Evolutionary conservation across 1,284 basidiomycete species (phyloP), one percentile per base, ranked within the genome.

Genomic region (Porogramme epimiltina): DNA sequence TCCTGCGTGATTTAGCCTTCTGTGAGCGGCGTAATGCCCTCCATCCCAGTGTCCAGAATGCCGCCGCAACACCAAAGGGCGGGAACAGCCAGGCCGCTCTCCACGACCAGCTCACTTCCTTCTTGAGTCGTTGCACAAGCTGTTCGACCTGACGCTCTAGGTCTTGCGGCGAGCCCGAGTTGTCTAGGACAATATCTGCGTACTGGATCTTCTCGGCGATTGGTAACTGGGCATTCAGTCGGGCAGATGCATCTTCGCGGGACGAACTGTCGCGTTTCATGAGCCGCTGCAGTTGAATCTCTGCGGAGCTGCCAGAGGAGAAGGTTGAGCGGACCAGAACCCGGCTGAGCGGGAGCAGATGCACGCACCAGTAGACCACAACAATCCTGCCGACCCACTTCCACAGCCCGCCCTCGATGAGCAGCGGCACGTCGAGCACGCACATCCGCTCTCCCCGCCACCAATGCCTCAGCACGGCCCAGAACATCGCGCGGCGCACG

Each of bases 351-450:
- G 34, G 42, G 22, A 26, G 31, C 23, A 25, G 5, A 37, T 13
- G 43, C 10, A 71, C 86, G 52, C 54, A 93, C 93, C 89, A 94
- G 64, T 92, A 97, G 2, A 98, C 94, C 16, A 99, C 84, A 3
- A 95, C 81, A 10, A 95, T 83, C 60, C 82, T 81, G 2, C 87
- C 94, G 49, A 95, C 91, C 76, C 83, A 91, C 65, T 82, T 85
- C 86, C 91, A 94, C 46, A 98, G 68, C 1, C 89, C 88, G 1
- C 92, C 87, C 69, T 99, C 96, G 51, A 99, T 89, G 50, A 98
- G 75, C 45, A 98, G 72, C n/a, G 96, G 96, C 6, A 98, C 91
- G 69, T 98, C 96, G 53, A 98, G 73, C 2, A 99, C 79, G 54
- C 91, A 92, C 47, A 89, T 77, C 63, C 81, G 85, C 59, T 91